These are phyloP conservation scores for Phaeodactylum tricornutum DNA, from an alignment of 108 stramenopile genomes.

Conservation along the genomic window DNA sequence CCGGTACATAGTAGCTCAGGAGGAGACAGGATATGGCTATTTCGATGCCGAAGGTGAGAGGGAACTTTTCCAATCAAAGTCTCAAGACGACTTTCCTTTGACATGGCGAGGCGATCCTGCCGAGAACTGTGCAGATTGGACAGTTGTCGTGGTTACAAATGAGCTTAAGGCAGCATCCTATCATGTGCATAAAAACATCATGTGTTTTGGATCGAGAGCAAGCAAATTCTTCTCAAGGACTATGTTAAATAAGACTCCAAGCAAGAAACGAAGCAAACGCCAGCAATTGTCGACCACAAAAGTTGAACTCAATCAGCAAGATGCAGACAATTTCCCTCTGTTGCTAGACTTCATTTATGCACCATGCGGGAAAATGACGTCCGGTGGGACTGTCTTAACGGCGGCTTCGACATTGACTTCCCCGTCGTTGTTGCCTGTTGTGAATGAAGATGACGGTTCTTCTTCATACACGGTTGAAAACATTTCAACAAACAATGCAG, in stretches of 20 bases:
- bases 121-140: constrained; percentile 27
- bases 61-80: too few species aligned
- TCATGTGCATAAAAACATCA: constrained; percentile 31
- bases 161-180: constrained; percentile 26
- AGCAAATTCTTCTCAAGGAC: constrained; percentile 25
- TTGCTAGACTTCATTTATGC: constrained; percentile 38
- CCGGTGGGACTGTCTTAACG: constrained; percentile 2
- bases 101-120: constrained; percentile 33
- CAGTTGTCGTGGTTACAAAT: constrained; percentile 27
- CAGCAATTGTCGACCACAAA: constrained; percentile 18
- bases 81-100: too few species aligned
- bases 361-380: background rate
- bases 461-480: too few species aligned
- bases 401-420: constrained; percentile 14
- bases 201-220: constrained; percentile 20
- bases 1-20: too few species aligned
- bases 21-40: too few species aligned
- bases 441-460: constrained; percentile 1
- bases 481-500: constrained; percentile 22
- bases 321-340: constrained; percentile 27
- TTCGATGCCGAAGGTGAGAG: too few species aligned
- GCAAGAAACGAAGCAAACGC: constrained; percentile 4
- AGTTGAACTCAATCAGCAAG: constrained; percentile 32
- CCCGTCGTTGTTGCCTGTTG: constrained; percentile 8
- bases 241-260: constrained; percentile 5